Base-by-base conservation (phyloP, 108 stramenopile genomes). In the Skeletonema costatum region DNA sequence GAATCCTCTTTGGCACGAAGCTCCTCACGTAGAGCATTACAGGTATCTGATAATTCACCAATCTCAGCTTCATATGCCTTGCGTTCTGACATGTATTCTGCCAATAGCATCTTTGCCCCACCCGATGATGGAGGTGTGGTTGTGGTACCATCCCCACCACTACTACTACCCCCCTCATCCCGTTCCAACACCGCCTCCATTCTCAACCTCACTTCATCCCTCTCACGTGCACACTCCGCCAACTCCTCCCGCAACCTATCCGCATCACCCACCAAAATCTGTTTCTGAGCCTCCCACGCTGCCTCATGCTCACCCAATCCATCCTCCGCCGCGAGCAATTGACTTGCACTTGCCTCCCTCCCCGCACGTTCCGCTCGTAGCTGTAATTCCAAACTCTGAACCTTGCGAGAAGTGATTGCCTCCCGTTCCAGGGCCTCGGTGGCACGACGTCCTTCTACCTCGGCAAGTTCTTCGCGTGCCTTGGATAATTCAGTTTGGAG, bases 61-160 rank as follows among this genome's bases (percentile, higher is more conserved):
- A 86, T 80, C 75, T 96, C 95, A 12, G 95, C 95, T 68, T 96
- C 95, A 68, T 92, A 96, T 10, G 92, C 95, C 68, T 91, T 84
- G 48, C 94, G 85, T 62, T 95, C 94, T n/a, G 78, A 65, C 71
- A 95, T 67, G 41, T 91, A 80, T 48, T 95, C 93, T 2, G 87
- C 69, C 69, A 92, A 78, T 8, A 25, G 21, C 51, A 53, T 25
- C 21, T 60, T 67, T 19, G 85, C 77, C 29, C 85, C 87, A 32
- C 81, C 88, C 5, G 87, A 82, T n/a, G 78, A 50, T 3, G 86
- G 81, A 44, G 85, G 78, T 12, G 70, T 12, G 1, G 21, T 31
- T 25, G 25, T 25, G 25, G 25, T 25, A 25, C 25, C 25, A 25
- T 25, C 25, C 0, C 25, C 25, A 31, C 30, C 59, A 17, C 25